phyloP scores from a whole-genome alignment of 2,329 filamentous ascomycete genomes.

The Paecilomyces fulvus region DNA sequence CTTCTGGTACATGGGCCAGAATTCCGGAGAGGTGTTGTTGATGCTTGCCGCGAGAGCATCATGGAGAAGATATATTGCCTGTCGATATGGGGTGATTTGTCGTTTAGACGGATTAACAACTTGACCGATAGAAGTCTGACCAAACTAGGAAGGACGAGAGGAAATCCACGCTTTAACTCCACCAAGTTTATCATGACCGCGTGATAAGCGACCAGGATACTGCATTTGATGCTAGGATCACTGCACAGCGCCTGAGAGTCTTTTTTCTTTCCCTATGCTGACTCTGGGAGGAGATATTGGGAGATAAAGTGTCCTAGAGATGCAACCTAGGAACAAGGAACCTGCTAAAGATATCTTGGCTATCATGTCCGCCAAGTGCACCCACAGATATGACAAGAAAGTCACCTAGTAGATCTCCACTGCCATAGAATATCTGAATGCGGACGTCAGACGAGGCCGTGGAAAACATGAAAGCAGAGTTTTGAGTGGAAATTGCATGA shows the following conservation, averaged over 20 bases:
- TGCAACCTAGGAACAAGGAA: background rate
- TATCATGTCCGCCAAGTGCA: no score
- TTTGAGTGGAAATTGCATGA: no score
- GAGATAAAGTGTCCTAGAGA: background rate
- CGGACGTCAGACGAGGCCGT: no score
- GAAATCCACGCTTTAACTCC: background rate
- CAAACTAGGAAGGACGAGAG: background rate
- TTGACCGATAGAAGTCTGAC: background rate
- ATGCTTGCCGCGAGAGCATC: conserved; percentile 43
- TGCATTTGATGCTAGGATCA: background rate
- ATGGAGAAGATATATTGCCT: background rate
- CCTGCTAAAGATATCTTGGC: no score
- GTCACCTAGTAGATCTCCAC: no score
- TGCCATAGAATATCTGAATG: no score
- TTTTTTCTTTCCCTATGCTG: background rate
- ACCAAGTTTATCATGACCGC: background rate
- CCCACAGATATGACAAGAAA: no score
- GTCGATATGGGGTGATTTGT: background rate
- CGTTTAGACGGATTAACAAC: background rate
- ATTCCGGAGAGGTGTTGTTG: conserved; percentile 48
- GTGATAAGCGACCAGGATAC: background rate
- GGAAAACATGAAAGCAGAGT: no score
- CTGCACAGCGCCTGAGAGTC: background rate
- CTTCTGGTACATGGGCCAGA: conserved; percentile 50
- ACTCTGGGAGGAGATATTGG: background rate